phyloP scores from a whole-genome alignment of 768 basidiomycete species.

The Trametes maxima region DNA sequence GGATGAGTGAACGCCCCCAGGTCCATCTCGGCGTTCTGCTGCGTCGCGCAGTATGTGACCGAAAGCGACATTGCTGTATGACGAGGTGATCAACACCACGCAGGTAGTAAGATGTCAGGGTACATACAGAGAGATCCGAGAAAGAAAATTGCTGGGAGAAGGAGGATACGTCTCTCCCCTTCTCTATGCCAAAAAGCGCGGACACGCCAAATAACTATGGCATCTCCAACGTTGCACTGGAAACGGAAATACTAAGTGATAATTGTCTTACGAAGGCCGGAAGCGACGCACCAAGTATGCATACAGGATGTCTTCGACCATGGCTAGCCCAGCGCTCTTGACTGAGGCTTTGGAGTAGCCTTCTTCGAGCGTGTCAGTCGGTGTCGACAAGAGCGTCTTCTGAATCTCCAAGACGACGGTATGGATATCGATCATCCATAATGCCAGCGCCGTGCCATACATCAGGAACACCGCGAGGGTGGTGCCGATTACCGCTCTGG shows the following conservation, averaged over 20 bases:
- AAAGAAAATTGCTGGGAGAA: conserved; percentile 20
- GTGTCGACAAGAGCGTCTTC: conserved; percentile 10
- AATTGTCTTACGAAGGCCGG: not conserved
- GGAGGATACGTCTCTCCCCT: conserved; percentile 16
- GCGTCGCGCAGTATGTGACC: conserved; percentile 27
- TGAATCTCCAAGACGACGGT: conserved; percentile 24
- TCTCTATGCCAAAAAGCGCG: conserved; percentile 22
- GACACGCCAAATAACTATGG: conserved; percentile 29
- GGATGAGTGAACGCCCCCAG: conserved; percentile 22
- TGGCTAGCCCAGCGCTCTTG: conserved; percentile 10
- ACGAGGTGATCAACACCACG: not conserved
- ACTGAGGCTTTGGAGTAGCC: not conserved
- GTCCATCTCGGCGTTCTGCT: conserved; percentile 20
- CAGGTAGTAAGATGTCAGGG: not conserved
- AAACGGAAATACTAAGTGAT: not conserved
- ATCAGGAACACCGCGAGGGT: conserved; percentile 11
- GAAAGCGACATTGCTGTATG: conserved; percentile 20
- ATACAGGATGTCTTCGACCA: conserved; percentile 21
- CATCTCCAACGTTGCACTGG: conserved; percentile 28
- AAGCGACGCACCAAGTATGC: conserved; percentile 23
- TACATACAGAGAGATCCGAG: conserved; percentile 24
- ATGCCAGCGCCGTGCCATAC: conserved; percentile 13
- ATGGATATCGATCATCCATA: conserved; percentile 27
- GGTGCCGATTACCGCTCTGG: not conserved
- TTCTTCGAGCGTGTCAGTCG: conserved; percentile 10